These are phyloP conservation scores for Penicillium pulvis DNA, from an alignment of 495 filamentous ascomycete species.

Conservation along the genomic window DNA sequence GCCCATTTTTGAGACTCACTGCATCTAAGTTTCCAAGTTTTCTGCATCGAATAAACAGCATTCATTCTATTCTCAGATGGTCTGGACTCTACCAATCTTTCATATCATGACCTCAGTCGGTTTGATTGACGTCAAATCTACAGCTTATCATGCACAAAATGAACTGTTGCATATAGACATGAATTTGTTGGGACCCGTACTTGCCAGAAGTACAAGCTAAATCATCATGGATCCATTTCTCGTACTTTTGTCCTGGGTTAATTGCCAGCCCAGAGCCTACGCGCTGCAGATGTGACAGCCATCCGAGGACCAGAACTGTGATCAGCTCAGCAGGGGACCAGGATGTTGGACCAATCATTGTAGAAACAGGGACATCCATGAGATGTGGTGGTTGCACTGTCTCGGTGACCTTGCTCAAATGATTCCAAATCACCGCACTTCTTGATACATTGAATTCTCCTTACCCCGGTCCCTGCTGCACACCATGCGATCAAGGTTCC, in stretches of 20 bases:
- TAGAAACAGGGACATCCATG: slow-evolving; percentile 3
- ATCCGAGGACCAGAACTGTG: slow-evolving; percentile 8
- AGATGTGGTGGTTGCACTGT: slow-evolving; percentile 9
- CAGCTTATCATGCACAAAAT: neutral
- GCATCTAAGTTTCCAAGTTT: too few relatives aligned
- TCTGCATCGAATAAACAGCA: too few relatives aligned
- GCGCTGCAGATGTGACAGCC: slow-evolving; percentile 17
- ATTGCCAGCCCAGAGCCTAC: slow-evolving; percentile 8
- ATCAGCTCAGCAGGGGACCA: slow-evolving; percentile 5
- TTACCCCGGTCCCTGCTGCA: slow-evolving; percentile 5
- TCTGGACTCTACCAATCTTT: neutral
- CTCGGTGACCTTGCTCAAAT: slow-evolving; percentile 4
- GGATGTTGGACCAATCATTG: slow-evolving; percentile 15
- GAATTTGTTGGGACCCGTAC: neutral
- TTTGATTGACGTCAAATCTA: neutral
- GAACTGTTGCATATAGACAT: neutral
- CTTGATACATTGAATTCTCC: slow-evolving; percentile 7
- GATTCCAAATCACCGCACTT: slow-evolving; percentile 12
- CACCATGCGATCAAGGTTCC: neutral
- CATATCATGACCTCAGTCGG: neutral
- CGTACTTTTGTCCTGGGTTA: slow-evolving; percentile 17
- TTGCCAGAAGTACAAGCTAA: neutral
- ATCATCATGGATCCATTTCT: neutral
- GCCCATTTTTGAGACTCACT: too few relatives aligned
- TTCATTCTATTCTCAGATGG: too few relatives aligned